Evolutionary conservation across 2,329 filamentous ascomycete genomes (phyloP).

Genomic region (Berkeleyomyces rouxiae): DNA sequence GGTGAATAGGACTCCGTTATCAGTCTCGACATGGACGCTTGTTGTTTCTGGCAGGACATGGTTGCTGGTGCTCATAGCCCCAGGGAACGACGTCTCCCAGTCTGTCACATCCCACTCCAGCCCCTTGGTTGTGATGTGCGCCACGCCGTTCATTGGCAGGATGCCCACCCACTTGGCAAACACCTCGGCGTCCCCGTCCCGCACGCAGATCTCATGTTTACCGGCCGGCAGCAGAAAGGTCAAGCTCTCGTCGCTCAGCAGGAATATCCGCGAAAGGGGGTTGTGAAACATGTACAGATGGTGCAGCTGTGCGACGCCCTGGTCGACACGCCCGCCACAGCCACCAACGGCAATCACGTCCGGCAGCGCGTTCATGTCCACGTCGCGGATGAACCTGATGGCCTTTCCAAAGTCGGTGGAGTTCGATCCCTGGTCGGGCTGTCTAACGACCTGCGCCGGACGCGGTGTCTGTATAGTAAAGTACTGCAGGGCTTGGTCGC

Average conservation of each 20-base stretch:
- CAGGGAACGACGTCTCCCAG: slow-evolving; percentile 65
- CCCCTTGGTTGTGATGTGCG: slow-evolving; percentile 61
- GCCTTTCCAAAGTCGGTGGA: slow-evolving; percentile 87
- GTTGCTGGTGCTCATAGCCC: slow-evolving; percentile 64
- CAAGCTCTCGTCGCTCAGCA: slow-evolving; percentile 66
- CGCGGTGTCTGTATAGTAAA: slow-evolving; percentile 36
- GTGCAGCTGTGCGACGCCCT: slow-evolving; percentile 76
- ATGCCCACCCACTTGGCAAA: slow-evolving; percentile 76
- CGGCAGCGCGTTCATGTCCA: slow-evolving; percentile 19
- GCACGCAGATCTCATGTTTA: slow-evolving; percentile 50
- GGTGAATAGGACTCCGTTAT: slow-evolving; percentile 55
- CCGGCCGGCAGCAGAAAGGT: slow-evolving; percentile 53
- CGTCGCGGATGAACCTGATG: slow-evolving; percentile 38
- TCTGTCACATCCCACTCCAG: slow-evolving; percentile 80
- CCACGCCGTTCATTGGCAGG: slow-evolving; percentile 64
- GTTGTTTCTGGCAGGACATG: slow-evolving; percentile 44
- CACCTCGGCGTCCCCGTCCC: slow-evolving; percentile 28
- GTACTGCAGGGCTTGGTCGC: slow-evolving; percentile 42
- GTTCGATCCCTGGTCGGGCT: slow-evolving; percentile 54
- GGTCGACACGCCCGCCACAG: slow-evolving; percentile 79
- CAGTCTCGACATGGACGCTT: slow-evolving; percentile 46
- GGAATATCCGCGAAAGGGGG: slow-evolving; percentile 44
- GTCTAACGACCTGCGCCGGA: slow-evolving; percentile 45
- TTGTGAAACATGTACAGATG: slow-evolving; percentile 55
- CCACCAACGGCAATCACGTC: slow-evolving; percentile 73